Evolutionary conservation across 1,284 basidiomycete genomes (phyloP), one percentile per base, ranked within the genome.

Genomic region (Sparassis latifolia): DNA sequence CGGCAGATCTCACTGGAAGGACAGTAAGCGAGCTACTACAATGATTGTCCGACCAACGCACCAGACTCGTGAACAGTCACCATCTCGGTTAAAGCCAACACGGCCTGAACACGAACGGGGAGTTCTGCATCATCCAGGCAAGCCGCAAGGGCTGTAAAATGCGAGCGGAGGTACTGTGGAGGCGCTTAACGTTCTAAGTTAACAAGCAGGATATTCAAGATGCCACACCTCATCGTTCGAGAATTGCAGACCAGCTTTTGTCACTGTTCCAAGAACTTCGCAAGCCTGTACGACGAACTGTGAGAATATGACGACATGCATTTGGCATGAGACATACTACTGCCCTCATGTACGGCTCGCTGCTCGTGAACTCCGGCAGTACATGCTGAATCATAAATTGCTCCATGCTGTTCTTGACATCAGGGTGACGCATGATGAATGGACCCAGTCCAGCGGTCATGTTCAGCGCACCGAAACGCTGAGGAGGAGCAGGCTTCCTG

Each of bases 31-130:
- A 27, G 9, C 44, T 33, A 42, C 48, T 6, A 20, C 39, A 12
- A 28, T 20, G 5, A 39, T 9, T 7, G 12, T 9, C 43, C 50
- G 37, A 43, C 49, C 32, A 38, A 48, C 77, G 37, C 56, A 84
- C 85, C 84, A 48, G 74, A 73, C n/a, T 82, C 77, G 51, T 86
- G 75, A 32, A 66, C 71, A n/a, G 79, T 71, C 32, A 93, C 79
- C 69, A 95, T 75, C 62, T 90, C 85, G 2, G 89, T 88, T 54
- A 95, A 70, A 1, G 90, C 83, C 55, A 93, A 71, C 1, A 87
- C 87, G 10, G 90, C 92, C 51, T 92, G 88, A 3, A 95, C 86
- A 33, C 86, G 82, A 7, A 95, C 91, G 0, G 92, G 91, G 45
- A 95, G 74, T 61, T 91, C 86, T 0, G 79, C 61, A 59, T 95